Conservation (phyloP, 106 monocot genomes). For the Phalaenopsis aphrodite region DNA sequence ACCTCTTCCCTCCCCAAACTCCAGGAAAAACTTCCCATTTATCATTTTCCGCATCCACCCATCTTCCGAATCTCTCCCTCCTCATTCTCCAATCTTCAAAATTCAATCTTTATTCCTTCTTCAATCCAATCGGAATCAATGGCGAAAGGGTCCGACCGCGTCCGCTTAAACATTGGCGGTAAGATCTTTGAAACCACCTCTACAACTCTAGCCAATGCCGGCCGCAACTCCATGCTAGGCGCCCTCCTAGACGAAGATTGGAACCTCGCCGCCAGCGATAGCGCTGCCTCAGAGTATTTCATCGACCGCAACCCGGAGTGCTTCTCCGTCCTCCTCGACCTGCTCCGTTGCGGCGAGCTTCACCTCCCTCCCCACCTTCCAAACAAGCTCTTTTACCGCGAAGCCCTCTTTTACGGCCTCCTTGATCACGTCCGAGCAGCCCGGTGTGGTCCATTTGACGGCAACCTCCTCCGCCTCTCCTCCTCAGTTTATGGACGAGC, state of each 20-base stretch:
- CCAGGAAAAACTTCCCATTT: not conserved
- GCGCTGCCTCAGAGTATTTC: conserved; percentile 43
- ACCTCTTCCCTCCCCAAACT: not conserved
- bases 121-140: not conserved
- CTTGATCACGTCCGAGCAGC: conserved; percentile 62
- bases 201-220: conserved; percentile 81
- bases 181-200: conserved; percentile 75
- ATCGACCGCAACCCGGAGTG: conserved; percentile 80
- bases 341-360: conserved; percentile 79
- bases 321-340: conserved; percentile 75
- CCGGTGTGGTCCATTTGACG: conserved; percentile 69
- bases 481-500: conserved; percentile 46
- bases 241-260: conserved; percentile 65
- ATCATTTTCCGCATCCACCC: not conserved
- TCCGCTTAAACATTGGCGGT: conserved; percentile 86
- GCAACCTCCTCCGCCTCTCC: conserved; percentile 43
- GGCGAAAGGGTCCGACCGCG: conserved; percentile 15
- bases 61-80: too few species aligned
- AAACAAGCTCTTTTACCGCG: conserved; percentile 51
- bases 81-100: not conserved
- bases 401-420: conserved; percentile 76
- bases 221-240: conserved; percentile 78
- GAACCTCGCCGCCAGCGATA: conserved; percentile 12
- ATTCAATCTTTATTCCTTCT: not conserved
- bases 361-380: conserved; percentile 43